Conservation (phyloP, 768 basidiomycete species). For the Rhizopogon sp. region DNA sequence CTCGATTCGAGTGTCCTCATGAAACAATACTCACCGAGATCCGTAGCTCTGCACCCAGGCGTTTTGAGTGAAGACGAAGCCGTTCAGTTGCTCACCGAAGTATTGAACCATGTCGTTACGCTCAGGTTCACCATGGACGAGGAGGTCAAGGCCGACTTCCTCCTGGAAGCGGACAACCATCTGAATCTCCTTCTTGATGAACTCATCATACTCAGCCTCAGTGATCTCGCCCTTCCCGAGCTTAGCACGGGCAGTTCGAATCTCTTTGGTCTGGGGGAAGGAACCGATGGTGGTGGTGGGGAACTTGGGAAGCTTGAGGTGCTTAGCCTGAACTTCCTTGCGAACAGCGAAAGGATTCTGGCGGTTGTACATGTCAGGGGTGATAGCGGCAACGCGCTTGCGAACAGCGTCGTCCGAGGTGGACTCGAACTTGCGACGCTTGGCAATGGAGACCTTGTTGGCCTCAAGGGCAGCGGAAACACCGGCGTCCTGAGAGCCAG, state of each 20-base stretch:
- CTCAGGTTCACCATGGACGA: conserved; percentile 99
- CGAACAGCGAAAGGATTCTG: conserved; percentile 85
- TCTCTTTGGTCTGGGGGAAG: conserved; percentile 99
- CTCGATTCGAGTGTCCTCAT: conserved; percentile 3
- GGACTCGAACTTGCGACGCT: conserved; percentile 91
- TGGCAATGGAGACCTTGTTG: conserved; percentile 86
- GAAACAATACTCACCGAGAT: conserved; percentile 61
- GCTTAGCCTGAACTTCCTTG: conserved; percentile 83
- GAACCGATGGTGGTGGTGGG: conserved; percentile 98
- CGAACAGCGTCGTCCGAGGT: conserved; percentile 93
- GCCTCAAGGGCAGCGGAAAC: conserved; percentile 75
- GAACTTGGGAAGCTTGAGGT: conserved; percentile 91
- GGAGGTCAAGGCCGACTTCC: conserved; percentile 89
- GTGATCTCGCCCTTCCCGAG: conserved; percentile 89
- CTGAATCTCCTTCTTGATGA: conserved; percentile 98
- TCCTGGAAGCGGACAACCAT: conserved; percentile 95
- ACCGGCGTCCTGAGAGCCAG: conserved; percentile 74
- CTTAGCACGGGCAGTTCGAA: conserved; percentile 94
- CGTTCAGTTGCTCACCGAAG: conserved; percentile 93
- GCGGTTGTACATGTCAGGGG: conserved; percentile 78
- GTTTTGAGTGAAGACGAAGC: conserved; percentile 98
- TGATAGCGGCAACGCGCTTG: conserved; percentile 92
- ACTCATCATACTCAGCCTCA: conserved; percentile 84
- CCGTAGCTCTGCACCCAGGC: conserved; percentile 99
- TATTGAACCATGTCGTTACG: conserved; percentile 99